phyloP scores from a whole-genome alignment of 352 stramenopile species.

The Phytophthora pini region DNA sequence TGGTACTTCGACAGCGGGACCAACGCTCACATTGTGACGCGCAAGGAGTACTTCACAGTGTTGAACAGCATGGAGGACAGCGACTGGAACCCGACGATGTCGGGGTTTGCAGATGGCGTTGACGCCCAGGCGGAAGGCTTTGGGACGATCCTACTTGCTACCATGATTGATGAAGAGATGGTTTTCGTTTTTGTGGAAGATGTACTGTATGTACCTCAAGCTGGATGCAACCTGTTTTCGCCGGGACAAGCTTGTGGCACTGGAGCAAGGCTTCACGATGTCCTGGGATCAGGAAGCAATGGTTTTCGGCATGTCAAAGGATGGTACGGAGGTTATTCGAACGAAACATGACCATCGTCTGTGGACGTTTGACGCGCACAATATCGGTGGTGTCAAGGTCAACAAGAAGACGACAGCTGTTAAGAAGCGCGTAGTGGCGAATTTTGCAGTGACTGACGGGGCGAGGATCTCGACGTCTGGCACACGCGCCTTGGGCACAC shows the following conservation, averaged over 20 bases:
- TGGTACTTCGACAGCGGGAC: slow-evolving; percentile 28
- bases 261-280: slow-evolving; percentile 22
- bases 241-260: slow-evolving; percentile 13
- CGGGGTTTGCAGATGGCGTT: slow-evolving; percentile 10
- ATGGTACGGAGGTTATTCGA: slow-evolving; percentile 15
- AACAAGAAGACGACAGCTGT: not conserved
- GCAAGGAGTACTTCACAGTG: slow-evolving; percentile 26
- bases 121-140: slow-evolving; percentile 19
- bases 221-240: slow-evolving; percentile 25
- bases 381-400: not conserved
- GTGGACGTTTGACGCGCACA: slow-evolving; percentile 21
- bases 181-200: slow-evolving; percentile 14
- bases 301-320: slow-evolving; percentile 16
- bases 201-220: slow-evolving; percentile 12
- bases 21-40: slow-evolving; percentile 19
- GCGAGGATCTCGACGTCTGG: slow-evolving; percentile 6
- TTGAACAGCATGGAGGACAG: slow-evolving; percentile 21
- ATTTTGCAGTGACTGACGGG: slow-evolving; percentile 17
- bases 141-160: slow-evolving; percentile 11
- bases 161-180: slow-evolving; percentile 22
- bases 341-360: not conserved
- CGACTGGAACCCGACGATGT: slow-evolving; percentile 13
- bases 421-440: slow-evolving; percentile 15
- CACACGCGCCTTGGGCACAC: slow-evolving; percentile 11
- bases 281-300: slow-evolving; percentile 5